Base-by-base conservation (phyloP, 2,329 filamentous ascomycete genomes). In the Aspergillus pseudoglaucus region DNA sequence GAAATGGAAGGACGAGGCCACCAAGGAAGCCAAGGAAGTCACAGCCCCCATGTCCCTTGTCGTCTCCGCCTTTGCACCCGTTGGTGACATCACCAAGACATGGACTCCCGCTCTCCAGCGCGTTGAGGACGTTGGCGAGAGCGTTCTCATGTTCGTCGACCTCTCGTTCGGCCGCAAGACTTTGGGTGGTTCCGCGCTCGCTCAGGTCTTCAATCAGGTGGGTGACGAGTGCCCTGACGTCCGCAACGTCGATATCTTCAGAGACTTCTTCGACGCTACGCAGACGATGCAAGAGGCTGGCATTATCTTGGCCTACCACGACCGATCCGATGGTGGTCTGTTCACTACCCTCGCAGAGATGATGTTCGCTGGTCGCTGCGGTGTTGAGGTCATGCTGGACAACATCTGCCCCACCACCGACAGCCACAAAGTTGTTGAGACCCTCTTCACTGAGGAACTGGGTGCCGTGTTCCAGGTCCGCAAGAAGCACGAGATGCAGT, bases 281-380 rank as follows among this genome's bases (percentile, higher is more conserved):
- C 79, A 83, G 58, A 75, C 81, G 59, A 70, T 85, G 2, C 81
- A 85, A 57, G 81, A 87, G 55, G 72, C 79, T 23, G 80, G 79
- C 20, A 79, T 87, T 50, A 90, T 97, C 9, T 80, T 97, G 18
- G 91, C 91, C 3, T 97, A 97, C 66, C 93, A 97, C 66, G 93
- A 97, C 69, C 81, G 87, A 42, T 96, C 90, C 0, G 91, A 97
- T 66, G 93, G 91, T 67, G 93, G 93, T 61, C 75, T 97, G 8
- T 81, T 97, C 64, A 93, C 91, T 1, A 90, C 91, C 5, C 73
- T 97, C 30, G 88, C 84, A 2, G 93, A 98, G 71, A 97, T 97
- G 93, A 94, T 95, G 82, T 97, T 97, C 66, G 91, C 93, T 27
- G 93, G 93, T 23, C 86, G 90, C 47, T 94, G 88, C 61, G 93